A percentile compares a stretch with the other conserved stretches of the same genome.
phyloP scores from a whole-genome alignment of 306 rosid genomes.

The Arachis hypogaea region DNA sequence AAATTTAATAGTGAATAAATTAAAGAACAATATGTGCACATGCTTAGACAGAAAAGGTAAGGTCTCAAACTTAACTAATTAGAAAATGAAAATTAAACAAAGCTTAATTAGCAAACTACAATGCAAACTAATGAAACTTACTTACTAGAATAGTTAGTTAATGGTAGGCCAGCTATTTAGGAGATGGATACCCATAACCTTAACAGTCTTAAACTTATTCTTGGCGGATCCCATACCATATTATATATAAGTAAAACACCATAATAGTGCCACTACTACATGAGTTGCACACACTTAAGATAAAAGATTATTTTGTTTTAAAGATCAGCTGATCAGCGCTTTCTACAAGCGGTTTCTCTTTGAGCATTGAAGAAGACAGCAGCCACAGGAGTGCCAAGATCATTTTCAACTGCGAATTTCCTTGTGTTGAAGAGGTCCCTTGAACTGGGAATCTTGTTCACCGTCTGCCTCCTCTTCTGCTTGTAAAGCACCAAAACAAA shows the following conservation, averaged over 20 bases:
- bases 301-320: too few relatives aligned
- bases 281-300: too few relatives aligned
- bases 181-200: not conserved
- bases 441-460: conserved; percentile 48
- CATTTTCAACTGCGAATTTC: conserved; percentile 63
- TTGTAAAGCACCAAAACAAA: conserved; percentile 78
- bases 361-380: conserved; percentile 91
- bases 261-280: too few relatives aligned
- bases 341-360: conserved; percentile 84
- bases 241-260: too few relatives aligned
- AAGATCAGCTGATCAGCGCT: conserved; percentile 38
- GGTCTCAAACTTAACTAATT: not conserved
- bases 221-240: not conserved
- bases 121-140: too few relatives aligned
- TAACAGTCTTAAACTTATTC: conserved; percentile 19
- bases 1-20: too few relatives aligned
- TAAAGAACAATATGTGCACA: too few relatives aligned
- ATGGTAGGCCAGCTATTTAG: not conserved
- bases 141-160: too few relatives aligned
- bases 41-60: too few relatives aligned
- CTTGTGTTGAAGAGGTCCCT: conserved; percentile 68
- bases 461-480: conserved; percentile 65
- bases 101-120: too few relatives aligned
- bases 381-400: conserved; percentile 81
- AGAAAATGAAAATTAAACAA: not conserved